Base-by-base conservation (phyloP, 768 basidiomycete species). In the Agrocybe praecox region DNA sequence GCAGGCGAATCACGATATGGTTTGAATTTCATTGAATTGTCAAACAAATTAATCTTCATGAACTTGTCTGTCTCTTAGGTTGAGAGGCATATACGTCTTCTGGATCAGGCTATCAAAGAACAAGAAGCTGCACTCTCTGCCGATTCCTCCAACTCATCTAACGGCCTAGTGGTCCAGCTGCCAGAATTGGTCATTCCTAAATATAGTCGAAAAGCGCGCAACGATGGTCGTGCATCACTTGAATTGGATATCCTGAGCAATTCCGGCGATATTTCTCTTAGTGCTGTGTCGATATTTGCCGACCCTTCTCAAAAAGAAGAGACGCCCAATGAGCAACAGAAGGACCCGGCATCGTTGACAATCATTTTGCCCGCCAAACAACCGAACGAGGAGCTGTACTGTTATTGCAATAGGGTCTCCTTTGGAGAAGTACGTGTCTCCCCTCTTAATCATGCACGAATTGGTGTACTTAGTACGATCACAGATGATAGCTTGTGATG, bases 401-500 rank as follows among this genome's bases (percentile, higher is more conserved):
- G 94, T 70, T 88, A 86, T 67, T 96, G 94, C 71, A 79, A 89
- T 62, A 80, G 87, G 59, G 83, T 86, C 29, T 92, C 89, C 18
- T 94, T 84, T 67, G 94, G 94, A 64, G 86, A 89, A 71, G 90
- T 90, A 64, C 58, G 85, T 73, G n/a, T 14, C 56, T 55, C 23
- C 44, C 55, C 49, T 48, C 33, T 52, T 19, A 32, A 34, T 48
- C 46, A 47, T 53, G 24, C 56, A 53, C 57, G 24, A 34, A 21
- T 52, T 48, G 61, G 62, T 43, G 61, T 59, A 49, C 59, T 47
- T 55, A 29, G 23, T n/a, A 19, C 6, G 18, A 61, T 45, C 48
- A 22, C 57, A 90, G 89, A 94, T 96, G 94, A 87, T 96, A 59
- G 94, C 78, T 15, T 96, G 94, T 65, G 94, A 96, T 67, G 81